phyloP scores from a whole-genome alignment of 805 yeast genomes.

The Hanseniaspora clermontiae region DNA sequence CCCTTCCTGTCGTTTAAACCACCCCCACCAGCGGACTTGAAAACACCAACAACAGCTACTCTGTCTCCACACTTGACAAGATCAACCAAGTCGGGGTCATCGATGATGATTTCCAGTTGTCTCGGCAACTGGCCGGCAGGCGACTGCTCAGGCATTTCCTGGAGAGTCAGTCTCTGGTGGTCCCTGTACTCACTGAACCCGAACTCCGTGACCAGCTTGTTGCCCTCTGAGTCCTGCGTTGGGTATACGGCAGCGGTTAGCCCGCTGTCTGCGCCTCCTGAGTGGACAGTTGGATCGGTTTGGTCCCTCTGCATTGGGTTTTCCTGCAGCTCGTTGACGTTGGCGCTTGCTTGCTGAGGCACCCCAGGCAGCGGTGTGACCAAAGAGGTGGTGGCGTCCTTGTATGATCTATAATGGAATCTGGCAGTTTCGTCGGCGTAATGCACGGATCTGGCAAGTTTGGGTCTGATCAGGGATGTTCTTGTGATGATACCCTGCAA shows the following conservation, averaged over 20 bases:
- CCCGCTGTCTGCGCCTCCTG: slow-evolving; percentile 12
- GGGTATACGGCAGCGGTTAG: slow-evolving; percentile 75
- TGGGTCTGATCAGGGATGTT: slow-evolving; percentile 89
- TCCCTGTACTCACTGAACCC: slow-evolving; percentile 83
- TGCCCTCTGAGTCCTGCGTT: slow-evolving; percentile 83
- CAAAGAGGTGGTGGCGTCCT: slow-evolving; percentile 83
- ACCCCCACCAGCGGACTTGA: slow-evolving; percentile 65
- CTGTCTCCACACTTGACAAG: slow-evolving; percentile 90
- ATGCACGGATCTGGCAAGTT: slow-evolving; percentile 72
- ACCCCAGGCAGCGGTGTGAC: slow-evolving; percentile 13
- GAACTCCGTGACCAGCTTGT: slow-evolving; percentile 77
- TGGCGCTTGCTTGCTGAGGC: neutral
- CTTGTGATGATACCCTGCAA: slow-evolving; percentile 92
- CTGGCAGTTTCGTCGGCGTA: slow-evolving; percentile 54
- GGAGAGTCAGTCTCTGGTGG: slow-evolving; percentile 84
- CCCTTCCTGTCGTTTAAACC: slow-evolving; percentile 41
- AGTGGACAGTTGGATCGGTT: slow-evolving; percentile 21
- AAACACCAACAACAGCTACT: slow-evolving; percentile 75
- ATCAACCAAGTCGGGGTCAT: slow-evolving; percentile 85
- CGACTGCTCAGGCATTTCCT: slow-evolving; percentile 95
- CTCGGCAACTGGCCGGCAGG: slow-evolving; percentile 97
- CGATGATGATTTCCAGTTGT: slow-evolving; percentile 80
- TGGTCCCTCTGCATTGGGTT: slow-evolving; percentile 6
- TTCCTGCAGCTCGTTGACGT: slow-evolving; percentile 48
- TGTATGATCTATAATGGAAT: slow-evolving; percentile 82